A percentile compares a stretch with the other conserved stretches of the same genome.
Conservation (phyloP, 148 eudicot genomes). For the Rhododendron molle region DNA sequence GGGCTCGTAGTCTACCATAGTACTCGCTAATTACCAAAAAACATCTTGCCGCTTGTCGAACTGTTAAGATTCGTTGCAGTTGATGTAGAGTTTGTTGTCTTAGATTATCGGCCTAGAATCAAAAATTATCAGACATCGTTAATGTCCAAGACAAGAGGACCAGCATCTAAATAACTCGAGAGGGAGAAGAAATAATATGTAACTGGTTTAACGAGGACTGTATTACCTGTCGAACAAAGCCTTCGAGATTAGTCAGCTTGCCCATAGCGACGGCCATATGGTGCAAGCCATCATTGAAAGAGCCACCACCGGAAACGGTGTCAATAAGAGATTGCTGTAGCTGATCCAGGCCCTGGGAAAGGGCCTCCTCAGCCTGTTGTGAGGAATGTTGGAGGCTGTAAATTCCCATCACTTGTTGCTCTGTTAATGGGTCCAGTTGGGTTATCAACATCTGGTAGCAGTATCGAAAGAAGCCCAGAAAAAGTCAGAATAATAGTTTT, state of each 20-base stretch:
- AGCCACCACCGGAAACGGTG: conserved; percentile 50
- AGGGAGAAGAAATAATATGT: not conserved
- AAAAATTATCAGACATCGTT: not conserved
- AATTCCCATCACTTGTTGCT: conserved; percentile 83
- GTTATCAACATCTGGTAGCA: conserved; percentile 51
- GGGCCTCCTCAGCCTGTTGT: conserved; percentile 90
- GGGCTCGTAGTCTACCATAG: conserved; percentile 76
- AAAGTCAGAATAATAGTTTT: no score
- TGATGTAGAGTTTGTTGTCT: conserved; percentile 94
- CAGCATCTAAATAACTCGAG: not conserved
- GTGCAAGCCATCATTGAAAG: conserved; percentile 66
- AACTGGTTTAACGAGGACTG: not conserved
- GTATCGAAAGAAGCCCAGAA: not conserved
- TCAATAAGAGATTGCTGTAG: conserved; percentile 84
- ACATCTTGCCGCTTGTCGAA: conserved; percentile 85
- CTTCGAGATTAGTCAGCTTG: conserved; percentile 85
- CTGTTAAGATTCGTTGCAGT: conserved; percentile 62
- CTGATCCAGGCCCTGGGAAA: conserved; percentile 76
- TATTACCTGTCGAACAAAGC: conserved; percentile 76
- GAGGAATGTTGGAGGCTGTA: conserved; percentile 77
- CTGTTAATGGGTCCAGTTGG: conserved; percentile 76
- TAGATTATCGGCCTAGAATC: conserved; percentile 80
- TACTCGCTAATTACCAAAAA: conserved; percentile 90
- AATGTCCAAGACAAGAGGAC: no score
- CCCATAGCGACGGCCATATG: conserved; percentile 92